Evolutionary conservation across 441 rosid genomes (phyloP).

Genomic region (Jatropha podagrica): DNA sequence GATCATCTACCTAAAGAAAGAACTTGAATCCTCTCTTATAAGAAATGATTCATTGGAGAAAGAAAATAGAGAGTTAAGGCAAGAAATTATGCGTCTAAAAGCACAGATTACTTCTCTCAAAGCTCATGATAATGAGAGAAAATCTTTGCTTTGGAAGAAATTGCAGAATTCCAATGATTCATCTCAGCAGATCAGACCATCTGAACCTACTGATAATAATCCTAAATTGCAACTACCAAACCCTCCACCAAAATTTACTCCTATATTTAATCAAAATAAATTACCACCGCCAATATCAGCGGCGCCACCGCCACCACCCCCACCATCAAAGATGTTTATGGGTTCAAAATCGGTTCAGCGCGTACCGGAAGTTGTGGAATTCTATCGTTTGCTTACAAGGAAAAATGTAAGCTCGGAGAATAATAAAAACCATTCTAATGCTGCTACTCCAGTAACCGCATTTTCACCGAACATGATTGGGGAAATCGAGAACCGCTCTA

Average conservation of each 20-base stretch:
- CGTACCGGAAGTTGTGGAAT: constrained; percentile 75
- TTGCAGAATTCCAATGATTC: constrained; percentile 55
- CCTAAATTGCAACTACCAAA: constrained; percentile 35
- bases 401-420: constrained; percentile 51
- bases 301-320: constrained; percentile 84
- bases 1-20: constrained; percentile 56
- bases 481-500: constrained; percentile 90
- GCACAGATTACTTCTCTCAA: constrained; percentile 66
- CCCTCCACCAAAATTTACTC: constrained; percentile 37
- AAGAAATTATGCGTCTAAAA: constrained; percentile 64
- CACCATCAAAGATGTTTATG: constrained; percentile 50
- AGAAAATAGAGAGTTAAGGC: constrained; percentile 69
- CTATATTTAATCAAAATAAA: constrained; percentile 23
- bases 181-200: constrained; percentile 39
- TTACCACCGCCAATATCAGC: constrained; percentile 23
- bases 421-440: constrained; percentile 42
- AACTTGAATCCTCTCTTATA: constrained; percentile 53
- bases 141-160: constrained; percentile 91
- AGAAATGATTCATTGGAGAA: constrained; percentile 64
- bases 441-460: constrained; percentile 41
- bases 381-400: constrained; percentile 73
- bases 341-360: constrained; percentile 65
- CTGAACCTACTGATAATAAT: constrained; percentile 19
- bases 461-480: constrained; percentile 78
- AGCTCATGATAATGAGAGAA: constrained; percentile 89